Base-by-base conservation (phyloP, 805 yeast species). In the Saturnispora ahearnii region DNA sequence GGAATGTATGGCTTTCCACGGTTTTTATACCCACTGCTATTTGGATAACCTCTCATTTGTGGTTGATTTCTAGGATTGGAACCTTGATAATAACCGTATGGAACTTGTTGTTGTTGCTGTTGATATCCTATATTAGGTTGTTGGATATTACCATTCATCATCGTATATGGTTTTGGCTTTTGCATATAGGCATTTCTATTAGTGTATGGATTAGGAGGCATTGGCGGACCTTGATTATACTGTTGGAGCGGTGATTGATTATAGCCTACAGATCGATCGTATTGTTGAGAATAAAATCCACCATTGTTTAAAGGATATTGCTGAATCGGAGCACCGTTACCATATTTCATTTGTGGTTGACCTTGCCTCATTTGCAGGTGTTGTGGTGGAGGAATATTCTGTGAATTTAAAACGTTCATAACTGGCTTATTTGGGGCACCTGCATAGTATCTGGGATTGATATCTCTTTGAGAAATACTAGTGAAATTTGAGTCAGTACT, bases 381-480 rank as follows among this genome's bases (percentile, higher is more conserved):
- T 6, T 26, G 6, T 26, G 9, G 40, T 30, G 40, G 40, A 7
- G 44, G 44, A 8, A 22, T 30, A 15, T 41, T 34, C 32, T 47
- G 45, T 3, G 26, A 13, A 29, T 41, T 41, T 26, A 11, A 24
- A 15, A 18, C 10, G 3, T 50, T 52, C 12, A 37, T 28, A 8
- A 31, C 29, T 18, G 48, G 46, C 21, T 43, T 42, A 28, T 32
- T 40, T 11, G 45, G 57, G 26, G 66, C 65, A 33, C 70, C 72
- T 50, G 66, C 60, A 49, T 68, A 72, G 56, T 77, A 80, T 28
- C 69, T 65, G 15, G 84, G 86, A 58, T 84, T 84, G 13, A 79
- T 73, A 28, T 82, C 89, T 61, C 91, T 71, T 64, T 84, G 91
- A 7, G 90, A 82, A 2, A 85, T 86, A 47, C 88, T 81, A 1